Conservation (phyloP, 2,329 filamentous ascomycete species). For the Talaromyces sp. region DNA sequence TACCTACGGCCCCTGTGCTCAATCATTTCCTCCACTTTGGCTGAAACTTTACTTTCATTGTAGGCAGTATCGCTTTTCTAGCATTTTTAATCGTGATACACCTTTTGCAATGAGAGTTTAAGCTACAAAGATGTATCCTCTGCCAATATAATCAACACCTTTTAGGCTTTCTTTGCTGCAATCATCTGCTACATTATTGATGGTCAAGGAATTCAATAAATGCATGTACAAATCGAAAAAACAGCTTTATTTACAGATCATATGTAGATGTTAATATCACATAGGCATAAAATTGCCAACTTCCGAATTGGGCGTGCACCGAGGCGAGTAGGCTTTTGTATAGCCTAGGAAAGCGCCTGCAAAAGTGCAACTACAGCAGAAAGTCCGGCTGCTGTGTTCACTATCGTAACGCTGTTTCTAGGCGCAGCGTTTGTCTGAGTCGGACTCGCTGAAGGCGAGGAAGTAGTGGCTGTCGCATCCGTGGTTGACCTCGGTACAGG, state of each 20-base stretch:
- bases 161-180: too few relatives aligned
- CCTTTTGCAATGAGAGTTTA: too few relatives aligned
- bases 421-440: neutral
- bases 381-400: neutral
- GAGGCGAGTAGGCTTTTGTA: neutral
- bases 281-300: neutral
- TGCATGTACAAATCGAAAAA: neutral
- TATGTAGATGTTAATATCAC: neutral
- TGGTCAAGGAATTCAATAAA: neutral
- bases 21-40: too few relatives aligned
- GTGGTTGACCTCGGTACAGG: neutral
- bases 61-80: too few relatives aligned
- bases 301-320: neutral
- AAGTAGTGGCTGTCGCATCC: neutral
- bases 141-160: too few relatives aligned
- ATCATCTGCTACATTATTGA: too few relatives aligned
- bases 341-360: neutral
- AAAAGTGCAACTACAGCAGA: neutral
- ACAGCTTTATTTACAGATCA: neutral
- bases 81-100: too few relatives aligned
- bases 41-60: too few relatives aligned
- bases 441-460: neutral
- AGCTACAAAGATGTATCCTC: too few relatives aligned
- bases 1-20: too few relatives aligned
- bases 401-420: neutral